Evolutionary conservation across 805 yeast genomes (phyloP).

Genomic region (Starmerella apis): DNA sequence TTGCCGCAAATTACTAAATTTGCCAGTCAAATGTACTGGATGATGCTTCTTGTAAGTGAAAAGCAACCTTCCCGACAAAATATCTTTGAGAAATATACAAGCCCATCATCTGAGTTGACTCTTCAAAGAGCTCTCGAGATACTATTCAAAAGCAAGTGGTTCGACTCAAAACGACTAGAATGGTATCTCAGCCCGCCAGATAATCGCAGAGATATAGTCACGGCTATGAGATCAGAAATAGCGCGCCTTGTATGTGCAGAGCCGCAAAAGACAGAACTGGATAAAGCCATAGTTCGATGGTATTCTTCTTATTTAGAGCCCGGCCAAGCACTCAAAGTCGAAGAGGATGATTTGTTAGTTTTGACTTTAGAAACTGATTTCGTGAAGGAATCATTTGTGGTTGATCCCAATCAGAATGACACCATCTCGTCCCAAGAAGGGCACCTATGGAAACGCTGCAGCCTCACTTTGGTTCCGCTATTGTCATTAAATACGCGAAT

Average conservation of each 20-base stretch:
- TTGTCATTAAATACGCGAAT: conserved; percentile 9
- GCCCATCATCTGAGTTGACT: not conserved
- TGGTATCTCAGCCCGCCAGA: conserved; percentile 9
- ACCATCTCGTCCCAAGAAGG: not conserved
- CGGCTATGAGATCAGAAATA: conserved; percentile 7
- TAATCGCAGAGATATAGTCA: not conserved
- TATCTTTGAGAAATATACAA: not conserved
- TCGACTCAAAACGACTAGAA: conserved; percentile 3
- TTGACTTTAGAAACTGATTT: conserved; percentile 9
- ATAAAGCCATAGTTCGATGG: conserved; percentile 7
- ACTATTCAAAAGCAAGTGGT: conserved; percentile 9
- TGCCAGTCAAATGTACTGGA: conserved; percentile 6
- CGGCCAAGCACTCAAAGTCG: not conserved
- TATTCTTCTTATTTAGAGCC: conserved; percentile 6
- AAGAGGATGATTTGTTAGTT: not conserved
- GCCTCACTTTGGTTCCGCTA: conserved; percentile 20
- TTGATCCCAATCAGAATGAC: not conserved
- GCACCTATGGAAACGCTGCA: conserved; percentile 21
- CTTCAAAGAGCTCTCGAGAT: not conserved
- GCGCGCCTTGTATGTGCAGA: not conserved
- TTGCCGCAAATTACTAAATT: not conserved
- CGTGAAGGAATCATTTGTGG: conserved; percentile 10
- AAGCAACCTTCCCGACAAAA: not conserved
- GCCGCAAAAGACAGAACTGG: conserved; percentile 2
- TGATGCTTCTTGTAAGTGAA: not conserved